These are phyloP conservation scores for Raphanus raphanistrum DNA, from an alignment of 345 rosid species.

Conservation along the genomic window DNA sequence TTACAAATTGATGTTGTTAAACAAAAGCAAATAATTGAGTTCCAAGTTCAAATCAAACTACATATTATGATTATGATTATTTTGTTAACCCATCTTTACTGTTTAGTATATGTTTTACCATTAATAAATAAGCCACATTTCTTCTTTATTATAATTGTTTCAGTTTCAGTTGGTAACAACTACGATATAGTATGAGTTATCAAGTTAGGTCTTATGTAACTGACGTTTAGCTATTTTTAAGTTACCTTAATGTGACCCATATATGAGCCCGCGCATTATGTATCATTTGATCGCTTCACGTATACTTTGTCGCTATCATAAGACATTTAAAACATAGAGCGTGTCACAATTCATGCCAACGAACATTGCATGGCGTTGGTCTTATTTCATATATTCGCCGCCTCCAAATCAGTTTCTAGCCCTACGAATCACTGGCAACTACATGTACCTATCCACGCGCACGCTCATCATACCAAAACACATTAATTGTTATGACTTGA, in stretches of 20 bases:
- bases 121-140: neutral
- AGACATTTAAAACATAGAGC: neutral
- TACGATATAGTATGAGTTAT: neutral
- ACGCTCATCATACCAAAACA: constrained; percentile 13
- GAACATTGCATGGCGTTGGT: constrained; percentile 15
- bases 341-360: constrained; percentile 32
- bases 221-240: neutral
- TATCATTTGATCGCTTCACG: constrained; percentile 6
- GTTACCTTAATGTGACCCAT: neutral
- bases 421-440: constrained; percentile 18
- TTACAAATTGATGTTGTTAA: neutral
- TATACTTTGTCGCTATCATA: constrained; percentile 9
- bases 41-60: constrained; percentile 1
- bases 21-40: neutral
- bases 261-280: neutral
- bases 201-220: constrained; percentile 27
- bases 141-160: neutral
- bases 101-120: neutral
- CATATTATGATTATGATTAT: neutral
- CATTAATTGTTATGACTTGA: constrained; percentile 5
- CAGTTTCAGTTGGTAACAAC: neutral
- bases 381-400: constrained; percentile 2
- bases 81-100: neutral
- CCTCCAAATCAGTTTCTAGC: neutral
- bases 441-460: constrained; percentile 30